These are phyloP conservation scores for Ligustrum vulgare DNA, from an alignment of 257 asterid species.

Conservation along the genomic window DNA sequence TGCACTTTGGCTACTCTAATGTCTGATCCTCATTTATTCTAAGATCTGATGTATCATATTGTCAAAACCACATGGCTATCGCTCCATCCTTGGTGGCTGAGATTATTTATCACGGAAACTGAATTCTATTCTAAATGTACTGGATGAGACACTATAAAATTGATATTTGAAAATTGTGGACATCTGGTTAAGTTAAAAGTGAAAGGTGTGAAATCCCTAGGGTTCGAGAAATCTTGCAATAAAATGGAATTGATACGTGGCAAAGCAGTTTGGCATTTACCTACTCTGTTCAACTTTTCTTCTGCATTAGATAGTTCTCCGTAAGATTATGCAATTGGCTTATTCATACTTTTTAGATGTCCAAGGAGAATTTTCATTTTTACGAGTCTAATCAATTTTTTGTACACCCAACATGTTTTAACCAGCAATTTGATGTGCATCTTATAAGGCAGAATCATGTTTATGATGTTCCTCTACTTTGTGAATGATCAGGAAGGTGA, in stretches of 20 bases:
- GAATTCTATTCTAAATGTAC: not conserved
- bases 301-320: not conserved
- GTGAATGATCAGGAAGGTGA: conserved; percentile 32
- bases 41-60: not conserved
- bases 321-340: not conserved
- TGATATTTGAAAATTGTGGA: not conserved
- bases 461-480: not conserved
- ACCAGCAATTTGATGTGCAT: not conserved
- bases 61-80: not conserved
- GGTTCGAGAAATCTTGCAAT: not conserved
- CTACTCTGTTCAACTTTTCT: not conserved
- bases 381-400: not conserved
- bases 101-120: not conserved
- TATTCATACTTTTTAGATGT: not conserved
- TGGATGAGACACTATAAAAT: not conserved
- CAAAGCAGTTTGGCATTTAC: not conserved
- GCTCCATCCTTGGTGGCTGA: not conserved
- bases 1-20: not conserved
- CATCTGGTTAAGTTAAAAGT: not conserved
- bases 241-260: not conserved
- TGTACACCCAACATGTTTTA: not conserved
- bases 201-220: not conserved
- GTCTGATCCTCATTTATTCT: not conserved
- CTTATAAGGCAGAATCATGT: not conserved
- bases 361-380: not conserved